These are phyloP conservation scores for Lichtheimia ramosa DNA, from an alignment of 371 early-diverging fungal genomes.

Conservation along the genomic window DNA sequence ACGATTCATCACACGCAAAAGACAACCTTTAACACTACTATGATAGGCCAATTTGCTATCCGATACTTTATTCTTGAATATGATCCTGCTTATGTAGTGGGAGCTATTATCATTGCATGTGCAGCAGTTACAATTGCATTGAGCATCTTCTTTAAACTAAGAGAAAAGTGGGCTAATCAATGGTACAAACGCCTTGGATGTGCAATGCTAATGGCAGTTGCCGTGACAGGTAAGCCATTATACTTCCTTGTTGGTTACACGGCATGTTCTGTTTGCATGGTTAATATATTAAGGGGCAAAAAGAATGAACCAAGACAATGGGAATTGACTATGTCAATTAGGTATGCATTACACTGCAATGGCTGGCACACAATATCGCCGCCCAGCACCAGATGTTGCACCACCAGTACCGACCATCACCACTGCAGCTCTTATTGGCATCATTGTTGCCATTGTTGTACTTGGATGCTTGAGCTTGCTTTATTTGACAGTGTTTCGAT, in stretches of 20 bases:
- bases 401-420: conserved; percentile 22
- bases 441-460: conserved; percentile 38
- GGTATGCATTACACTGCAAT: conserved; percentile 53
- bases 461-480: conserved; percentile 27
- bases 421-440: conserved; percentile 31
- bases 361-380: conserved; percentile 38
- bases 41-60: conserved; percentile 46
- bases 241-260: neutral
- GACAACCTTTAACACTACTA: neutral
- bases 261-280: neutral
- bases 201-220: conserved; percentile 41
- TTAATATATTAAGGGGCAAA: no score
- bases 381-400: conserved; percentile 2
- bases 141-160: conserved; percentile 44
- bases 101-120: conserved; percentile 37
- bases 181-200: conserved; percentile 50
- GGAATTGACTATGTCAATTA: neutral
- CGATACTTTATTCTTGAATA: conserved; percentile 29
- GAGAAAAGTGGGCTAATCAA: conserved; percentile 43
- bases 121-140: conserved; percentile 34
- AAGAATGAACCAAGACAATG: no score
- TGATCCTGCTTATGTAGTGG: conserved; percentile 21
- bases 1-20: neutral
- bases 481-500: conserved; percentile 16
- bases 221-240: conserved; percentile 35